Percentiles rank a stretch among this genome's conserved stretches.
Conservation (phyloP, 352 stramenopile genomes). For the Phytophthora sansomeana region DNA sequence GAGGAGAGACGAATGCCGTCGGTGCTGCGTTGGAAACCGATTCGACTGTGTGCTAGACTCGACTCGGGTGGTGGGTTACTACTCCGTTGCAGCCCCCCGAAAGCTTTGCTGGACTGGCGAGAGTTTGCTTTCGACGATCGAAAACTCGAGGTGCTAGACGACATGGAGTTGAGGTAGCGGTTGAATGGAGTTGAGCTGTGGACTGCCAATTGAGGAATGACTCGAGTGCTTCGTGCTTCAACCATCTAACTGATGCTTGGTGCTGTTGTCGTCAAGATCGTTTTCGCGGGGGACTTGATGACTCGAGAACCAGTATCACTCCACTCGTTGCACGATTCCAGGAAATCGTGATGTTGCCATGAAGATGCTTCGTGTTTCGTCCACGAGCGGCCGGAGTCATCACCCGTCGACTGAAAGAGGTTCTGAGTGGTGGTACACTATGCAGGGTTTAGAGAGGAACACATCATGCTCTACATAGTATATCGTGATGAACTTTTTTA, state of each 20-base stretch:
- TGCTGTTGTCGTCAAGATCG: slow-evolving; percentile 23
- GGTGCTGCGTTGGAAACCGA: slow-evolving; percentile 8
- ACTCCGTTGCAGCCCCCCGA: not conserved
- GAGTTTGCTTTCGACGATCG: slow-evolving; percentile 14
- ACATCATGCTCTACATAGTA: too few species aligned
- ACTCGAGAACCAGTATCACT: slow-evolving; percentile 27
- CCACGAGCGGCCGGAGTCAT: not conserved
- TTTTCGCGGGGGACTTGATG: slow-evolving; percentile 28
- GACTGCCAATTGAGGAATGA: slow-evolving; percentile 25
- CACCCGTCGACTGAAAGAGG: slow-evolving; percentile 25
- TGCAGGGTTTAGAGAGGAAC: too few species aligned
- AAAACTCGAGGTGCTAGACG: slow-evolving; percentile 2
- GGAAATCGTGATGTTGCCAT: not conserved
- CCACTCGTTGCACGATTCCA: slow-evolving; percentile 7
- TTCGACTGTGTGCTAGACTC: slow-evolving; percentile 21
- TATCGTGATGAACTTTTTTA: too few species aligned
- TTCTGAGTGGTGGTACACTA: too few species aligned
- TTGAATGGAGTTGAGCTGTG: slow-evolving; percentile 1
- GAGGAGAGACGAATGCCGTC: slow-evolving; percentile 26
- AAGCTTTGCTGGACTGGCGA: slow-evolving; percentile 3
- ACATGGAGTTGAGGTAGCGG: not conserved
- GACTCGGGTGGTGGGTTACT: not conserved
- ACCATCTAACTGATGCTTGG: too few species aligned
- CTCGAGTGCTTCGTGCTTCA: not conserved
- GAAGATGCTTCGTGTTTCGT: slow-evolving; percentile 12